phyloP scores from a whole-genome alignment of 2,329 filamentous ascomycete genomes.

The Nothopassalora personata region DNA sequence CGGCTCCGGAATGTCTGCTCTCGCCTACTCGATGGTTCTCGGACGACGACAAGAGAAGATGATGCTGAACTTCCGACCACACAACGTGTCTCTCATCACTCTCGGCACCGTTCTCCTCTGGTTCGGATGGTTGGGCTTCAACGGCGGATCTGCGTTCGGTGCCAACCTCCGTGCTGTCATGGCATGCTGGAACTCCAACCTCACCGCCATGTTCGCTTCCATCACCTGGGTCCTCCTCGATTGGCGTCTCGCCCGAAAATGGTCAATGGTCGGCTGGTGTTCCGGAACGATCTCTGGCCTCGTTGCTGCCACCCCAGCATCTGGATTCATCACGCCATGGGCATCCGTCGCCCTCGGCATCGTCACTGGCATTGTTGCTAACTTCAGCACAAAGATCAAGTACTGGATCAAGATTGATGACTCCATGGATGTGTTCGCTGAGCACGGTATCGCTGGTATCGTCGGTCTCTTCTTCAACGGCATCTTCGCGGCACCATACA shows the following conservation, averaged over 20 bases:
- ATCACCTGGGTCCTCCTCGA: constrained; percentile 95
- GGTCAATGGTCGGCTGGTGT: constrained; percentile 91
- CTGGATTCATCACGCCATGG: constrained; percentile 70
- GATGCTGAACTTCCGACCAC: constrained; percentile 99
- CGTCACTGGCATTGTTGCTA: constrained; percentile 63
- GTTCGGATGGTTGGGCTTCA: constrained; percentile 99
- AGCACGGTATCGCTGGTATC: constrained; percentile 80
- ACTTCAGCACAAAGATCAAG: constrained; percentile 80
- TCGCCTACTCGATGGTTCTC: constrained; percentile 93
- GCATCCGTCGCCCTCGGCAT: constrained; percentile 57
- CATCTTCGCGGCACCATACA: constrained; percentile 63
- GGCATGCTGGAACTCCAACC: constrained; percentile 96
- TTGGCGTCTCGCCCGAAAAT: constrained; percentile 89
- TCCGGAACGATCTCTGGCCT: constrained; percentile 82
- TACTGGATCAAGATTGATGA: constrained; percentile 78
- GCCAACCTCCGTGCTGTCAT: constrained; percentile 74
- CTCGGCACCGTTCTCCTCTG: constrained; percentile 92
- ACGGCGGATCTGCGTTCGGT: constrained; percentile 92
- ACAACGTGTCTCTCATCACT: constrained; percentile 96
- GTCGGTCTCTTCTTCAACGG: constrained; percentile 73
- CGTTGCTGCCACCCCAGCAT: constrained; percentile 79
- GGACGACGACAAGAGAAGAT: constrained; percentile 96
- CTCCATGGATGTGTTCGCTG: constrained; percentile 84
- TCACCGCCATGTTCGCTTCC: constrained; percentile 85
- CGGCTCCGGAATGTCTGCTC: constrained; percentile 81